Conservation (phyloP, 345 rosid genomes). For the Eucalyptus paniculata region DNA sequence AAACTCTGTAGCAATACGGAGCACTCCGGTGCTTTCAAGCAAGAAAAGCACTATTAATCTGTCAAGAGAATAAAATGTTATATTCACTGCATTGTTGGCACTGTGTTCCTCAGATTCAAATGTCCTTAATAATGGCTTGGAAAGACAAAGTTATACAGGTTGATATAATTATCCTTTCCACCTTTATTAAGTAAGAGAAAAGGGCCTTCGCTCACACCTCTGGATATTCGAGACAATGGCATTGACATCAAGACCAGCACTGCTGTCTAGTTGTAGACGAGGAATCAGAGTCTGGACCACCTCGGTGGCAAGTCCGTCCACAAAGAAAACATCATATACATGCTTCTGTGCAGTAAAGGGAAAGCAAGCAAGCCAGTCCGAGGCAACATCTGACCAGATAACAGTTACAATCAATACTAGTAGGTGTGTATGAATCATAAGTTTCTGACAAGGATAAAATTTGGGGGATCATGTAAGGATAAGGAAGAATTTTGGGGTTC, state of each 20-base stretch:
- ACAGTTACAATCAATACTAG: neutral
- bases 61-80: neutral
- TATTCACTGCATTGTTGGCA: neutral
- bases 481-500: neutral
- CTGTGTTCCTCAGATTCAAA: neutral
- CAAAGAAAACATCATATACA: constrained; percentile 75
- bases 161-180: neutral
- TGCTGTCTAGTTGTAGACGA: constrained; percentile 23
- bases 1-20: constrained; percentile 48
- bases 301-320: constrained; percentile 48
- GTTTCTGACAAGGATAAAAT: neutral
- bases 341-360: constrained; percentile 57
- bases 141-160: neutral
- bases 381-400: constrained; percentile 60
- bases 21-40: constrained; percentile 70
- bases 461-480: neutral
- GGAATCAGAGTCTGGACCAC: constrained; percentile 80
- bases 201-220: constrained; percentile 27
- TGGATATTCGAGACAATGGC: constrained; percentile 50
- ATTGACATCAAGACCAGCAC: constrained; percentile 17
- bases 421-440: neutral
- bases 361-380: constrained; percentile 89
- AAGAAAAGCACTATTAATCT: constrained; percentile 73
- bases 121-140: neutral
- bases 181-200: neutral